phyloP scores from a whole-genome alignment of 441 rosid species.

The Pelargonium myrrhifolium region DNA sequence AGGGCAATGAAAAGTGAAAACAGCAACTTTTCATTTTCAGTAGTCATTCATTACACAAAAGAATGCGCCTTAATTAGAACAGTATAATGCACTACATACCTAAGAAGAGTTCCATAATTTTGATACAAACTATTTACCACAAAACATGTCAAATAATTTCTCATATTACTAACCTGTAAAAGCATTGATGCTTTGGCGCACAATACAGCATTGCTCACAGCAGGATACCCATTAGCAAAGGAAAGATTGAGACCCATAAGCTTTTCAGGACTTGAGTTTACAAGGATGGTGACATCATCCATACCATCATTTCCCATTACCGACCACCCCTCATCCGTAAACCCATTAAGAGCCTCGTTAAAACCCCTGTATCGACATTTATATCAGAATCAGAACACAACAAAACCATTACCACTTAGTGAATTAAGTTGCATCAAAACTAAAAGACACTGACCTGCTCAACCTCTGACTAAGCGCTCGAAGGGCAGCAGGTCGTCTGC shows the following conservation, averaged over 20 bases:
- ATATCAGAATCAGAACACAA: not conserved
- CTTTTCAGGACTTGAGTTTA: slow-evolving; percentile 41
- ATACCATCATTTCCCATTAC: slow-evolving; percentile 67
- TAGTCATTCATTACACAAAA: too few species aligned
- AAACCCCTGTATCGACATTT: slow-evolving; percentile 55
- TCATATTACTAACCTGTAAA: slow-evolving; percentile 55
- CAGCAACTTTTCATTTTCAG: too few species aligned
- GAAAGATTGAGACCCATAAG: slow-evolving; percentile 36
- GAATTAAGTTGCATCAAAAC: too few species aligned
- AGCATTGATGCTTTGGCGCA: slow-evolving; percentile 99
- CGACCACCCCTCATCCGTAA: slow-evolving; percentile 94
- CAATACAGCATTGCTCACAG: slow-evolving; percentile 77
- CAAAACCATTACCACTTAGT: not conserved
- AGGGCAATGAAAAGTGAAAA: too few species aligned
- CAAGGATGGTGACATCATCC: slow-evolving; percentile 74
- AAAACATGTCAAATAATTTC: not conserved
- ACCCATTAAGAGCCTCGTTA: slow-evolving; percentile 87
- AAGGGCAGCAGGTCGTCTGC: slow-evolving; percentile 89
- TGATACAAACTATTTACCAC: too few species aligned
- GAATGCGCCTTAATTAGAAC: too few species aligned
- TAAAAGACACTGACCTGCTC: slow-evolving; percentile 49
- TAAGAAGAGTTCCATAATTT: too few species aligned
- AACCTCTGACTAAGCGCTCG: slow-evolving; percentile 88
- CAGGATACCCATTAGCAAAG: slow-evolving; percentile 35
- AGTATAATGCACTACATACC: too few species aligned